Evolutionary conservation across 371 early-diverging fungal species (phyloP), one percentile per base, ranked within the genome.

Genomic region (Lichtheimia hyalospora): DNA sequence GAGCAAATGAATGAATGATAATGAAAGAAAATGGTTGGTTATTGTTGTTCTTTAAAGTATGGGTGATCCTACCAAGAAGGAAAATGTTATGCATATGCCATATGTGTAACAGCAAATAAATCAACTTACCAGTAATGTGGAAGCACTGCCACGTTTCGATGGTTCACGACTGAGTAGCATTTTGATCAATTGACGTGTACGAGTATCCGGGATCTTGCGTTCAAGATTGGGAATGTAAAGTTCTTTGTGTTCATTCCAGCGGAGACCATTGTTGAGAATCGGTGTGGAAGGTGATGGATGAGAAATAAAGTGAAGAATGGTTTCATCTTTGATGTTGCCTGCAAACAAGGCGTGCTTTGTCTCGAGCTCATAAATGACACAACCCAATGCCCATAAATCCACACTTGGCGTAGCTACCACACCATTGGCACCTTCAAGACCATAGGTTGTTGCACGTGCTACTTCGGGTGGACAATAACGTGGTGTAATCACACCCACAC

Each of bases 211-310:
- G 16, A 79, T 58, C 18, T 69, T 64, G 54, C 62, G 72, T 15
- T 74, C 73, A 10, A 79, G 48, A 10, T 74, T 72, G 8, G 79
- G 79, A 14, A 79, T 79, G 42, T 75, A 73, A 13, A 79, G 43
- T 53, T 79, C 79, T n/a, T 66, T 71, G n/a, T 72, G 62, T 16
- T 75, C 69, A 40, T 70, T 79, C 79, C 79, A 79, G 39, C 79
- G 66, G 16, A 79, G 54, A 4, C 79, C 76, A 51, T 79, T 79
- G 43, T 75, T 75, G 8, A 79, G 62, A 50, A 69, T 71, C 2
- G 79, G 79, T 15, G 79, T 79, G 10, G 76, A 72, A 12, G 74
- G 72, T 8, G 79, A 75, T 16, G 79, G 79, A 61, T 79, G 79
- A 0, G 79, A 79, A 39, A 79, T 57, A 34, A 79, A 79, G 41